Evolutionary conservation across 176 grass and related monocot genomes (phyloP), one percentile per base, ranked within the genome.

Genomic region (Oryza longistaminata): DNA sequence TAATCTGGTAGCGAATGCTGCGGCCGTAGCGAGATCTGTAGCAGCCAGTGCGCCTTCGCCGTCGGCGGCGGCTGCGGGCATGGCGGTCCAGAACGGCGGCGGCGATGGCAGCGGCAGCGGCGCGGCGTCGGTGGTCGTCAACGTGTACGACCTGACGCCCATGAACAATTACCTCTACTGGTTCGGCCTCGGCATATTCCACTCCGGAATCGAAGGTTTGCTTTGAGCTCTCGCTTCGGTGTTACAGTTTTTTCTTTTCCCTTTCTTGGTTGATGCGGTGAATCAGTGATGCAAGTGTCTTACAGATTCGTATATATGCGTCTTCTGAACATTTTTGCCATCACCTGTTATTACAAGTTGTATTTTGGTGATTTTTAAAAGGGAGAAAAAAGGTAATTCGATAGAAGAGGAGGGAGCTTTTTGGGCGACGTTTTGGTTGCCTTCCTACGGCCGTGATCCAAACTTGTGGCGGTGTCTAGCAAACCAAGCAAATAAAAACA

Each of bases 171-270:
- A 94, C 58, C 88, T 94, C 49, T 95, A 95, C 52, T 90, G 88
- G 87, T 61, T 92, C 69, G 93, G 90, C 87, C 88, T 95, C 48
- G 90, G 93, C 9, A 37, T 95, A 61, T 95, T 92, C 82, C 93
- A 92, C 80, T 95, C 93, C 70, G 90, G 93, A 46, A 88, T 95
- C 82, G 88, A 95, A 95, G 93, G 93, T 95, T 34, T 4, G 9
- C 27, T 3, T 42, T n/a, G 27, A 26, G 37, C 22, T 4, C 4
- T 27, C n/a, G 4, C 31, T 55, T 76, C 3, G 31, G 10, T 14
- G 17, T 26, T 34, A 43, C 34, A 53, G 55, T 67, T 35, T 11
- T 43, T 43, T 7, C 2, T 10, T 9, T 81, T 3, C 3, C 5
- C 6, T 12, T 71, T 68, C 6, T 5, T 73, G 4, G 88, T 29